Percentiles rank a stretch among this genome's conserved stretches.
Conservation (phyloP, 208 protist genomes). For the Herpetomonas tarakana region DNA sequence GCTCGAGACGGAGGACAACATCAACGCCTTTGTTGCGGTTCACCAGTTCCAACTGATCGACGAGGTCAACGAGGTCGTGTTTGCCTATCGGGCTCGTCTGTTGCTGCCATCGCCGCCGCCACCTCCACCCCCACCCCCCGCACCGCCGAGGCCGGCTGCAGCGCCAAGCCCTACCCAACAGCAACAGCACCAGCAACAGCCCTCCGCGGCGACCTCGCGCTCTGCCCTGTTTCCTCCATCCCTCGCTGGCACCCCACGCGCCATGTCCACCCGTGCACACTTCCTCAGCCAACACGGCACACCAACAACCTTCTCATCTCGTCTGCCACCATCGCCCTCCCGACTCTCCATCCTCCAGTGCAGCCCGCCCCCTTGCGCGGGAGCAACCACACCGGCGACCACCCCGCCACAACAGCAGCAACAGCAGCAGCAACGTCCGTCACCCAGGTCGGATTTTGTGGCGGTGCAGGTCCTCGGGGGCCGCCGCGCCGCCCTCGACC, state of each 20-base stretch:
- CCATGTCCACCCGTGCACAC: background rate
- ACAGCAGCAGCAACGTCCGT: background rate
- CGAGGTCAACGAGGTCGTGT: conserved; percentile 27
- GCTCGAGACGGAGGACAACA: conserved; percentile 48
- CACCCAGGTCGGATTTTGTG: background rate
- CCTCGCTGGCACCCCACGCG: background rate
- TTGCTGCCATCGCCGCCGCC: conserved; percentile 11
- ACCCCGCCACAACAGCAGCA: background rate
- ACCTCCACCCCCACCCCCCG: background rate
- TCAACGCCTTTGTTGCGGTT: conserved; percentile 37
- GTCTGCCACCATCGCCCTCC: background rate
- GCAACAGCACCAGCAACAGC: background rate
- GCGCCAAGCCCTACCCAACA: background rate
- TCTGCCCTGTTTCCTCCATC: too few species aligned
- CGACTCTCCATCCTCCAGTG: background rate
- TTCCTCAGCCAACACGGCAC: background rate
- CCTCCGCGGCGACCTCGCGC: too few species aligned
- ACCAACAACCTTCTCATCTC: background rate
- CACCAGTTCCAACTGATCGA: conserved; percentile 70
- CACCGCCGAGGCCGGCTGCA: background rate
- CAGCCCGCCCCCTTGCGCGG: background rate
- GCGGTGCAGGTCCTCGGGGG: background rate
- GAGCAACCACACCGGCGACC: background rate
- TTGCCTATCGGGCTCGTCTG: conserved; percentile 54
- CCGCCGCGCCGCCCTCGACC: background rate